Evolutionary conservation across 2,329 filamentous ascomycete genomes (phyloP), one percentile per base, ranked within the genome.

Genomic region (Hymenoscyphus linearis): DNA sequence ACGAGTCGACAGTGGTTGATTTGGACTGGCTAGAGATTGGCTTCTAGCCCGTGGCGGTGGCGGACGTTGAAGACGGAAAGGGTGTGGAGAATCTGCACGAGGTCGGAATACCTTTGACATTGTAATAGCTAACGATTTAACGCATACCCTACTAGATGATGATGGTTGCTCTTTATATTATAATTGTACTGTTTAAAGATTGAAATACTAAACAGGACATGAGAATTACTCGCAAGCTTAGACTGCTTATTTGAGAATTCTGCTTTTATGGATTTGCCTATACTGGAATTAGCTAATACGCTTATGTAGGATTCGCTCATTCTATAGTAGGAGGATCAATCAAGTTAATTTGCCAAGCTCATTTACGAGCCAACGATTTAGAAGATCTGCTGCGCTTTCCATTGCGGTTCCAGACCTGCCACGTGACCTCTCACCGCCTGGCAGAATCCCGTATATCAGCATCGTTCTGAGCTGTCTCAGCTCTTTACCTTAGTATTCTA

Each of bases 151-250:
- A n/a, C 36, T 40, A 40, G 36, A 40, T 12, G 14, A 40, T 40
- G 14, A 40, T 5, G 2, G 36, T 40, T 16, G 13, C 36, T 40
- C 36, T 40, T 40, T 40, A 40, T 40, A 40, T 14, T 5, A 5
- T 40, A 40, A 40, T 40, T 40, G 13, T 40, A 40, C 16, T 40
- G 14, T 14, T 40, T 40, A 40, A 40, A 40, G n/a, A 40, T 40
- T 40, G 2, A 40, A 40, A 37, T 59, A 47, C 55, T 63, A 47
- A 31, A 34, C n/a, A 31, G 37, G 27, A 59, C 40, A 14, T 31
- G 27, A n/a, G 36, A 40, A 40, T 40, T 13, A 40, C 5, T 2
- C 18, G 18, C 22, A 1, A 47, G 40, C 40, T 47, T 47, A 47
- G 40, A 7, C 40, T 47, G 18, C 18, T 4, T 47, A 47, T 47